Base-by-base conservation (phyloP, 768 basidiomycete genomes). In the Collybia mongolica region DNA sequence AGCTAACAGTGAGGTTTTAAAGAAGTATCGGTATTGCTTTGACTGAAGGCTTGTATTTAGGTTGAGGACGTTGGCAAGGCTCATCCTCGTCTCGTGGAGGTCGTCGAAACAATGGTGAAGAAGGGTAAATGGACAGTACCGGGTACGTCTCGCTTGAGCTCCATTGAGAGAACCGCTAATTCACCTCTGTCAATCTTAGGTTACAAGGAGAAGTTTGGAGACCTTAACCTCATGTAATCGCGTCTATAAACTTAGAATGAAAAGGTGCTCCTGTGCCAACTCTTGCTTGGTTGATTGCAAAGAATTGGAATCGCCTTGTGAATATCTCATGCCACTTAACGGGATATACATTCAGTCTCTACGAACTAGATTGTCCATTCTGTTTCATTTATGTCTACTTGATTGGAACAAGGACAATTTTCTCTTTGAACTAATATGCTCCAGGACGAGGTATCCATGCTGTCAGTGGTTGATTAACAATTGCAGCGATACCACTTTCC, bases 41-140 rank as follows among this genome's bases (percentile, higher is more conserved):
- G 7, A 54, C 48, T 49, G 14, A 51, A 28, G 15, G 20, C 19
- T 29, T 44, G 14, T 39, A 45, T 17, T 39, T 18, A 96, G 93
- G 77, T 86, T 54, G 86, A 88, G 63, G 96, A 99, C 54, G 90
- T 98, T 59, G 85, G 86, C 58, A 79, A 86, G 54, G 96, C 96
- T 20, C 89, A 97, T 71, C 97, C 97, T 15, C 91, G 92, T 69
- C 85, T 98, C 68, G 74, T 78, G 35, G 85, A 97, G 71, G 84
- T 89, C 38, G 91, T 97, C 52, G 93, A 98, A 74, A 89, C 79
- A 58, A 96, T 97, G 93, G 70, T 98, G 56, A 86, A 88, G 82
- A 94, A 98, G 76, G 95, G 95, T 71, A 97, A 98, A 77, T 97
- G 93, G 88, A 93, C 88, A 62, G 95, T 98, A 51, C 96, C 96